These are phyloP conservation scores for Blastomyces gilchristii DNA, from an alignment of 2,329 filamentous ascomycete species.

Conservation along the genomic window DNA sequence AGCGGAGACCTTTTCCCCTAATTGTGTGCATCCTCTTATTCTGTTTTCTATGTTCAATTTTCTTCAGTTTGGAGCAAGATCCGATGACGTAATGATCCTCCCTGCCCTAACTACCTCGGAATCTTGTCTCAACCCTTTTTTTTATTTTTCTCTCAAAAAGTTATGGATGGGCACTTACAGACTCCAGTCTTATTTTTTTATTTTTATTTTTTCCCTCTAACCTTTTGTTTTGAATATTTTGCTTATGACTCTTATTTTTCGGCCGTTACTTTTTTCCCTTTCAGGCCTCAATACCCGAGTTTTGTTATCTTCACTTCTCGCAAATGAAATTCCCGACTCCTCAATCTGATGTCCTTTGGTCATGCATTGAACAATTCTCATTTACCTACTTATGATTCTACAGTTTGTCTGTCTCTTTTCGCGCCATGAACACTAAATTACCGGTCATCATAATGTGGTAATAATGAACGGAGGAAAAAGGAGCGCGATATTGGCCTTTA, in stretches of 20 bases:
- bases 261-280: neutral
- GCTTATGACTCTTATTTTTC: neutral
- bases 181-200: neutral
- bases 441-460: neutral
- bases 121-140: neutral
- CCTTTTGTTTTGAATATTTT: neutral
- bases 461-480: neutral
- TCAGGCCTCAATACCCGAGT: neutral
- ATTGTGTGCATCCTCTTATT: neutral
- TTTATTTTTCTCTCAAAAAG: neutral
- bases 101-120: neutral
- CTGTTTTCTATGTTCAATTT: neutral
- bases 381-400: neutral
- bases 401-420: neutral
- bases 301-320: neutral
- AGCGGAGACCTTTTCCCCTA: neutral
- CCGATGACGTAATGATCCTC: neutral
- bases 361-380: neutral
- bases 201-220: neutral
- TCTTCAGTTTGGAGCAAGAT: neutral
- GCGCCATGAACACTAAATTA: neutral
- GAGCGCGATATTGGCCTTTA: neutral
- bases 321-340: no score
- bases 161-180: neutral
- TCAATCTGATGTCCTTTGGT: neutral